Percentiles rank a stretch among this genome's conserved stretches.
Evolutionary conservation across 1,284 basidiomycete genomes (phyloP).

Genomic region (Vanrija sp.): DNA sequence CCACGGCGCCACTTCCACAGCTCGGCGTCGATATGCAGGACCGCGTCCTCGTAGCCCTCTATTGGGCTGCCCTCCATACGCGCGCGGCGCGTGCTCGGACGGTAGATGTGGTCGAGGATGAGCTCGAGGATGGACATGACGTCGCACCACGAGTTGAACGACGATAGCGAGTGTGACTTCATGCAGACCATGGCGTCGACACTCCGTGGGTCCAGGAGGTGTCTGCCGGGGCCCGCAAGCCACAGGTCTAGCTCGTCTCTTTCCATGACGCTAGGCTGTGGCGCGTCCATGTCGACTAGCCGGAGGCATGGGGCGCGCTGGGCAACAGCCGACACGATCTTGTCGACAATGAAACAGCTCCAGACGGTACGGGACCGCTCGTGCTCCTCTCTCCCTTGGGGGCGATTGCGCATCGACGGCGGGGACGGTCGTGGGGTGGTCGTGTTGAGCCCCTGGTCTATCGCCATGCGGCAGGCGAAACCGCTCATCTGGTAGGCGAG

Average conservation of each 20-base stretch:
- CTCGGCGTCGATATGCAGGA: slow-evolving; percentile 13
- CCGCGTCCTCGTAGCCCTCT: slow-evolving; percentile 18
- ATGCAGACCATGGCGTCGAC: slow-evolving; percentile 12
- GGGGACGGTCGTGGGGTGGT: neutral
- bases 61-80: slow-evolving; percentile 16
- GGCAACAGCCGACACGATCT: slow-evolving; percentile 9
- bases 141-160: slow-evolving; percentile 17
- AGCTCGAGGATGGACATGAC: slow-evolving; percentile 15
- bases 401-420: neutral
- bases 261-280: slow-evolving; percentile 13
- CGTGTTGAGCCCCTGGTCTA: slow-evolving; percentile 14
- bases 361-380: slow-evolving; percentile 14
- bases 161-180: slow-evolving; percentile 13
- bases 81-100: slow-evolving; percentile 15
- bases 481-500: slow-evolving; percentile 17
- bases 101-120: slow-evolving; percentile 17
- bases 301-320: slow-evolving; percentile 11
- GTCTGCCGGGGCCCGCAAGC: slow-evolving; percentile 11
- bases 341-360: slow-evolving; percentile 16
- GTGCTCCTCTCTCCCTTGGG: slow-evolving; percentile 1
- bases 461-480: slow-evolving; percentile 13
- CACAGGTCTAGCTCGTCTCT: slow-evolving; percentile 20
- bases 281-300: slow-evolving; percentile 13
- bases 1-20: slow-evolving; percentile 11
- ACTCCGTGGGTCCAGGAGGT: slow-evolving; percentile 1